Evolutionary conservation across 345 rosid genomes (phyloP).

Genomic region (Syzygium aromaticum): DNA sequence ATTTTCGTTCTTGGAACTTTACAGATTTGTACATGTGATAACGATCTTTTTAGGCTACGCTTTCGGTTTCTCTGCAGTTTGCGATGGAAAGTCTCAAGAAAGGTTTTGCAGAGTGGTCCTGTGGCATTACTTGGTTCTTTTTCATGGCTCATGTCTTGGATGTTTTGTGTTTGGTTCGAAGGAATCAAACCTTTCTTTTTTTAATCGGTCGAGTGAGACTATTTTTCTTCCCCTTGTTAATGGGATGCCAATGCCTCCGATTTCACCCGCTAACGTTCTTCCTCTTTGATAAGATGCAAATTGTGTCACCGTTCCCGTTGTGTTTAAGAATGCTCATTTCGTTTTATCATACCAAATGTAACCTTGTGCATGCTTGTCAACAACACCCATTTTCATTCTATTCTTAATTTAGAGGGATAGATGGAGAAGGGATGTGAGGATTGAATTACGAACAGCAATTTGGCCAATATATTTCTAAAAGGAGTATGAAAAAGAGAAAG

Average conservation of each 20-base stretch:
- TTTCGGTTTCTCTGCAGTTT: background rate
- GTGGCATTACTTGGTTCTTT: background rate
- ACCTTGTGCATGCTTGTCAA: background rate
- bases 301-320: background rate
- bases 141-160: background rate
- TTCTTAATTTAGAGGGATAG: background rate
- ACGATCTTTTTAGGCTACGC: background rate
- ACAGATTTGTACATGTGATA: background rate
- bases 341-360: background rate
- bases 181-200: background rate
- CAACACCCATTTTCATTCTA: background rate
- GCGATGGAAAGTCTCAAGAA: background rate
- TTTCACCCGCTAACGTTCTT: background rate
- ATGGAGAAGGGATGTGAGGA: background rate
- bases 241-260: background rate
- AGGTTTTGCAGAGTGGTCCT: background rate
- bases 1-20: background rate
- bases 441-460: background rate
- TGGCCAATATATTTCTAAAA: background rate
- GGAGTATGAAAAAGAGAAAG: background rate
- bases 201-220: background rate
- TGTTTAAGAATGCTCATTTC: background rate
- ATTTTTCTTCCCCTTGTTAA: background rate
- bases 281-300: background rate
- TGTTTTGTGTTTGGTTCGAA: background rate